phyloP scores from a whole-genome alignment of 306 rosid genomes.

The Vachellia pachyceras region DNA sequence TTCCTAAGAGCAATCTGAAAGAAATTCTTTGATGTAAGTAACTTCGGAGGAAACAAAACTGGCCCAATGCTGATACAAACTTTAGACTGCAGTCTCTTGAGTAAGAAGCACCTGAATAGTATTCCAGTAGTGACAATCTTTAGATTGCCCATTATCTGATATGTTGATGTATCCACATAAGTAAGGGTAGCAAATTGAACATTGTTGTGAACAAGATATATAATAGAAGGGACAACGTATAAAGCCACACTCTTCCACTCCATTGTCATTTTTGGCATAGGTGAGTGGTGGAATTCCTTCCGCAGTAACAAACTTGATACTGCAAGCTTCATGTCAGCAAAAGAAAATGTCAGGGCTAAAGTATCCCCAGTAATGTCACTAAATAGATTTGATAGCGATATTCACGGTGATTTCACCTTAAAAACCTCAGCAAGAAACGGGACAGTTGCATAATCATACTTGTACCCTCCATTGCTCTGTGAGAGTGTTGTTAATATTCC shows the following conservation, averaged over 20 bases:
- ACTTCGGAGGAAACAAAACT: background rate
- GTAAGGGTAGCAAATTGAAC: slow-evolving; percentile 73
- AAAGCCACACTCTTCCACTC: slow-evolving; percentile 65
- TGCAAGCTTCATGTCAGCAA: slow-evolving; percentile 47
- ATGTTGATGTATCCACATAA: slow-evolving; percentile 76
- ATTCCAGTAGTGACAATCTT: slow-evolving; percentile 74
- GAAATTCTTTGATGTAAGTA: background rate
- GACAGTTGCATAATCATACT: slow-evolving; percentile 74
- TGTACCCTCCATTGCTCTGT: slow-evolving; percentile 62
- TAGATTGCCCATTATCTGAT: slow-evolving; percentile 84
- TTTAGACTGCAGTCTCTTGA: background rate
- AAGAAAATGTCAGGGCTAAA: background rate
- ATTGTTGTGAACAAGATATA: slow-evolving; percentile 72
- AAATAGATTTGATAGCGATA: slow-evolving; percentile 1
- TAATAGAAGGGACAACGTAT: slow-evolving; percentile 68
- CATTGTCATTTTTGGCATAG: slow-evolving; percentile 59
- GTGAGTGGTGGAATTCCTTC: slow-evolving; percentile 53
- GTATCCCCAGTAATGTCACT: background rate
- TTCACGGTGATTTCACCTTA: slow-evolving; percentile 50
- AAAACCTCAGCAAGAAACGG: slow-evolving; percentile 75
- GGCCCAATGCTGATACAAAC: background rate
- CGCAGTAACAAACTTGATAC: slow-evolving; percentile 68
- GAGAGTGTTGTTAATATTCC: slow-evolving; percentile 75
- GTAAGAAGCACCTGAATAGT: slow-evolving; percentile 61
- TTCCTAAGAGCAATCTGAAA: slow-evolving; percentile 59